phyloP scores from a whole-genome alignment of 805 yeast genomes.

The Maudiozyma saulgeensis region DNA sequence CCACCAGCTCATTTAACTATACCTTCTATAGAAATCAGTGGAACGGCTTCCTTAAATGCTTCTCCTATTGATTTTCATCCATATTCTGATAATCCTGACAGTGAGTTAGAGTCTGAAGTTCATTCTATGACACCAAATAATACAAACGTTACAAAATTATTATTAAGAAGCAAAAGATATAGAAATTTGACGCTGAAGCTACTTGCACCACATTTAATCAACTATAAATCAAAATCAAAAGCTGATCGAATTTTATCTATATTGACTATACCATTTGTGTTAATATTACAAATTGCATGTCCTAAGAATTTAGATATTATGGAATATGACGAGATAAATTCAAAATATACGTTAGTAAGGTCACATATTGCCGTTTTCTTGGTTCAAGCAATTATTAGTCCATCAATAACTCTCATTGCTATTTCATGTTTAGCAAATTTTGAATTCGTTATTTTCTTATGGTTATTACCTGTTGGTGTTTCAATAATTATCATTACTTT shows the following conservation, averaged over 20 bases:
- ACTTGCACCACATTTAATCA: conserved; percentile 28
- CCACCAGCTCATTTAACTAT: background rate
- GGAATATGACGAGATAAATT: conserved; percentile 18
- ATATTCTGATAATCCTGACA: conserved; percentile 15
- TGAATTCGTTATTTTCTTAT: conserved; percentile 5
- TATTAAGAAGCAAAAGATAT: conserved; percentile 3
- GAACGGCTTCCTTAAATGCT: conserved; percentile 5
- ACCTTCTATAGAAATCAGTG: background rate
- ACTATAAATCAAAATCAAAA: conserved; percentile 19
- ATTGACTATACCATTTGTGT: conserved; percentile 28
- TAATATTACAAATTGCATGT: conserved; percentile 29
- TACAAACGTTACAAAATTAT: background rate
- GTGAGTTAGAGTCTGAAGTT: background rate
- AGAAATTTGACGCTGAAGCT: conserved; percentile 6
- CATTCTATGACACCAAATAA: background rate
- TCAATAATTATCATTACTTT: conserved; percentile 8
- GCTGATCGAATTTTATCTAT: conserved; percentile 24
- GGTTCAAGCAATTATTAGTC: conserved; percentile 27
- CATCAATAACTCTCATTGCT: conserved; percentile 16
- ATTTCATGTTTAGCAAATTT: conserved; percentile 14
- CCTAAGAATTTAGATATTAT: conserved; percentile 26
- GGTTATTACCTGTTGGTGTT: conserved; percentile 8
- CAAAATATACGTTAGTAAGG: conserved; percentile 13
- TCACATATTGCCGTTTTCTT: conserved; percentile 18
- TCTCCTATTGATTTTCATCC: conserved; percentile 22